Base-by-base conservation (phyloP, 2,329 filamentous ascomycete species). In the Proliferodiscus dingleyae region DNA sequence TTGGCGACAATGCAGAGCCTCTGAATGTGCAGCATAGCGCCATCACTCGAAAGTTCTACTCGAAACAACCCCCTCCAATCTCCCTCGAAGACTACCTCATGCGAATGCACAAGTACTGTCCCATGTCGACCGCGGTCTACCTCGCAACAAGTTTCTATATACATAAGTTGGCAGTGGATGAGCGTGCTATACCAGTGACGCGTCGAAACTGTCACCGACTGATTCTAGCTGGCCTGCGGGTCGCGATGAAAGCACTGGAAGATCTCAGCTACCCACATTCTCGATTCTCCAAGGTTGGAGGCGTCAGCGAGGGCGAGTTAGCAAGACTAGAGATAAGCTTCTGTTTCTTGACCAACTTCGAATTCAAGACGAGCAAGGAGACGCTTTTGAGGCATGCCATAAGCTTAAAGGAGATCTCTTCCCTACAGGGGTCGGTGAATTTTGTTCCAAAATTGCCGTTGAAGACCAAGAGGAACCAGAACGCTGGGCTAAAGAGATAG, bases 241-340 rank as follows among this genome's bases (percentile, higher is more conserved):
- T 96, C 3, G 89, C 91, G 11, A 93, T 90, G 78, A 98, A 97
- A 69, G 87, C 89, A 0, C 71, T 96, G n/a, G 91, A 98, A 66
- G 91, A 97, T 64, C 75, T 91, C 43, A 87, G 84, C 56, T 95
- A 94, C 68, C 80, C 87, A 7, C 91, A 96, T 68, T 76, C 76
- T 49, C 85, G 89, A 45, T 82, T 96, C 54, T 83, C 91, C 15
- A 85, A 83, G 54, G 90, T 97, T 1, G 91, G 93, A 33, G 91
- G 91, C 15, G 89, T 97, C 13, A 87, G 80, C 60, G 85, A 87
- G 62, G 71, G 73, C 15, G 89, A 97, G 67, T 74, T 98, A 41
- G 85, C 86, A 32, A 77, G 86, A 49, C 70, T 97, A 33, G 93
- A 97, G 71, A 87, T 97, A 50, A 89, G 85, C 59, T 91, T 91